phyloP scores from a whole-genome alignment of 192 early-diverging fungal species.

The Dissophora ornata region DNA sequence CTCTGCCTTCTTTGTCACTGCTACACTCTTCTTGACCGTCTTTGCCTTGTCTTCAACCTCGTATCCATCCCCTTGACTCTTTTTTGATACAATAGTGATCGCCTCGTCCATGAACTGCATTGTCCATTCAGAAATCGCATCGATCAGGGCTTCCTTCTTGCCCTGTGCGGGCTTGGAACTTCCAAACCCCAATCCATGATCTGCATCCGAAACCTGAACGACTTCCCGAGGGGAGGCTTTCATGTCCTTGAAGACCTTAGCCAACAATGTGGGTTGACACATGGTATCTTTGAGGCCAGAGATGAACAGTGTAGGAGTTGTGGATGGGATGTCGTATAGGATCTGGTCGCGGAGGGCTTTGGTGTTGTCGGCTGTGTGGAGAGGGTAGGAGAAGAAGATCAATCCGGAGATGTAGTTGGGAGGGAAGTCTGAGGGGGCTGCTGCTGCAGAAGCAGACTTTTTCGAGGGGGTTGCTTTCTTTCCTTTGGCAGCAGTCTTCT shows the following conservation, averaged over 20 bases:
- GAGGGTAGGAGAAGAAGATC: constrained; percentile 32
- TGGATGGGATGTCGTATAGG: constrained; percentile 26
- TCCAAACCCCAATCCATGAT: constrained; percentile 47
- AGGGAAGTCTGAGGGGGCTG: constrained; percentile 4
- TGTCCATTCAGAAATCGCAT: constrained; percentile 21
- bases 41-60: neutral
- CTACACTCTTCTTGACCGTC: neutral
- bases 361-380: constrained; percentile 35
- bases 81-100: constrained; percentile 13
- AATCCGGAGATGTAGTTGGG: constrained; percentile 19
- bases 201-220: constrained; percentile 26
- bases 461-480: neutral
- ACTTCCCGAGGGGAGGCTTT: constrained; percentile 19
- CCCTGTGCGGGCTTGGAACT: constrained; percentile 19
- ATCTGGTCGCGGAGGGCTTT: constrained; percentile 45
- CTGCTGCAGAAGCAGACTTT: neutral
- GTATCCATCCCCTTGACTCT: too few species aligned
- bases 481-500: constrained; percentile 10
- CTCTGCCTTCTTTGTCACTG: constrained; percentile 20
- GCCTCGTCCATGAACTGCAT: constrained; percentile 32
- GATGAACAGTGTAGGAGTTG: constrained; percentile 25
- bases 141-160: constrained; percentile 34
- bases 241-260: constrained; percentile 41
- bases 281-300: constrained; percentile 48
- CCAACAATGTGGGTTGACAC: constrained; percentile 31